These are phyloP conservation scores for Aspergillus taichungensis DNA, from an alignment of 495 filamentous ascomycete genomes.

Conservation along the genomic window DNA sequence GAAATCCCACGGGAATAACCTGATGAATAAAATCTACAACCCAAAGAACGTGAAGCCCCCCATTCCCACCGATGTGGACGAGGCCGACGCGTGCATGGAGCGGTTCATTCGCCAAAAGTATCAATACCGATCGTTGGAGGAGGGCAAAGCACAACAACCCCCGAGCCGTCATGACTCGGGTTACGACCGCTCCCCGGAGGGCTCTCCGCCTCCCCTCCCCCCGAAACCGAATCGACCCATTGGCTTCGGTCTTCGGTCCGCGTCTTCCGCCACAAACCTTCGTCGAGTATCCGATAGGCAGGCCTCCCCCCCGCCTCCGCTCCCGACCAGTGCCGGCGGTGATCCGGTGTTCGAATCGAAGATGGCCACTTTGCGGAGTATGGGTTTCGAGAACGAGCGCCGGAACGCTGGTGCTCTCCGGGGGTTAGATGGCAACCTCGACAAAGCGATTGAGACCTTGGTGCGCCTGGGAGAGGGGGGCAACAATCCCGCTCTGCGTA, in stretches of 20 bases:
- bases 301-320: conserved; percentile 27
- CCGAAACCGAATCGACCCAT: conserved; percentile 75
- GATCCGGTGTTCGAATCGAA: conserved; percentile 57
- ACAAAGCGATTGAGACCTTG: conserved; percentile 75
- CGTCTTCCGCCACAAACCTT: conserved; percentile 59
- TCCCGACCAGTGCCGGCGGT: conserved; percentile 46
- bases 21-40: conserved; percentile 83
- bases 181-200: conserved; percentile 32
- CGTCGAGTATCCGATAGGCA: conserved; percentile 26
- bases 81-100: conserved; percentile 88
- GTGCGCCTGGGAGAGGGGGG: conserved; percentile 67
- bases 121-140: conserved; percentile 52
- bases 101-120: conserved; percentile 93
- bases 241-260: conserved; percentile 59
- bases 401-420: conserved; percentile 72
- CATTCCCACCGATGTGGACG: conserved; percentile 80
- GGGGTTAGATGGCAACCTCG: conserved; percentile 71
- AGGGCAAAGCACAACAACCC: conserved; percentile 40
- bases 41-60: conserved; percentile 70
- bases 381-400: conserved; percentile 85
- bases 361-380: conserved; percentile 68
- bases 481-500: conserved; percentile 31
- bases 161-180: conserved; percentile 34
- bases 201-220: conserved; percentile 70
- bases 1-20: conserved; percentile 78